Base-by-base conservation (phyloP, 2,329 filamentous ascomycete genomes). In the Westerdykella aurantiaca region DNA sequence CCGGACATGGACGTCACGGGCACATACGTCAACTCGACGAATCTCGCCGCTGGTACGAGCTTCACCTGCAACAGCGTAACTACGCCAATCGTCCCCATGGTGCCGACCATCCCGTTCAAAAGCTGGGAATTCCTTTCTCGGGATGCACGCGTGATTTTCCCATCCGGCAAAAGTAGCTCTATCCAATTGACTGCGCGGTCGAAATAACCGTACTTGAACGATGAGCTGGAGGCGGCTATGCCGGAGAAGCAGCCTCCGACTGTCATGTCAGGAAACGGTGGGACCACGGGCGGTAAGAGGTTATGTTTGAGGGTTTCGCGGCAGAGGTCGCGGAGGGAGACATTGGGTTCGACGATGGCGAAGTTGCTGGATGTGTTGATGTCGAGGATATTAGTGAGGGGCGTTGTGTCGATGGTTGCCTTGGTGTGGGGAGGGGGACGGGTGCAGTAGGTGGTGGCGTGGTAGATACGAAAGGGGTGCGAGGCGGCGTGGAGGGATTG, bases 371-470 rank as follows among this genome's bases (percentile, higher is more conserved):
- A 49, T 2, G 43, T 49, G 50, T 74, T 67, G 29, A 76, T 61
- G 6, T 57, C 45, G 9, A 76, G 47, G 6, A 77, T 63, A 45
- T 72, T 53, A 13, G 72, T 74, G n/a, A 88, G 74, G 5, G 56
- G 53, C 62, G 79, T 81, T n/a, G 81, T 86, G 61, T 86, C 81
- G 46, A 88, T 71, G 7, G 77, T 77, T 54, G 51, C 22, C 18
- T 21, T 21, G 18, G 18, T 21, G 18, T 21, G 18, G 18, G 18
- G 18, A 21, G 37, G 35, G 23, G 73, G 71, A 1, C 84, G 78
- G 16, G 83, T 87, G 64, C 78, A 84, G 69, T 85, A 85, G 18
- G 83, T 86, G 0, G 81, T 78, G 48, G 84, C 84, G 67, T 87
- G 83, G 56, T 80, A 85, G 55, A 87, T 80, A n/a, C 82, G 76